Conservation (phyloP, 2,329 filamentous ascomycete genomes). For the Sclerotinia spermophila region DNA sequence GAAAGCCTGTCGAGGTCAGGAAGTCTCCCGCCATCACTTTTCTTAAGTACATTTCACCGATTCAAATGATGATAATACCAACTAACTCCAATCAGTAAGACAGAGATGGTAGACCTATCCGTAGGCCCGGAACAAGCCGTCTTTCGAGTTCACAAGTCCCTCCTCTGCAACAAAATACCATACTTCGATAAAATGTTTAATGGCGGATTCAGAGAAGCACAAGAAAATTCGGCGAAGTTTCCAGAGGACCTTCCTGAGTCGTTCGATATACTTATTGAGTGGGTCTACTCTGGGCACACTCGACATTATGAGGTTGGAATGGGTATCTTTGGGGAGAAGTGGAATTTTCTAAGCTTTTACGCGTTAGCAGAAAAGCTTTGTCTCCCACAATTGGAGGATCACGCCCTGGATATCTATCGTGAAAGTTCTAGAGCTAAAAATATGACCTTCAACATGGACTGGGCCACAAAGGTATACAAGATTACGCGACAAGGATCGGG, state of each 20-base stretch:
- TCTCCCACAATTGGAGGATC: background rate
- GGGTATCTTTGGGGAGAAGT: background rate
- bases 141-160: background rate
- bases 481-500: background rate
- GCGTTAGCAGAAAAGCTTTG: background rate
- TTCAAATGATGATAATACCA: too few relatives aligned
- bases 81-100: background rate
- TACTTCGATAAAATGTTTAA: constrained; percentile 22
- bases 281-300: background rate
- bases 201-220: constrained; percentile 7
- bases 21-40: background rate
- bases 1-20: background rate
- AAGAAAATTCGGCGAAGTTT: background rate
- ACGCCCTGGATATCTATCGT: background rate
- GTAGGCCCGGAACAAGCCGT: background rate
- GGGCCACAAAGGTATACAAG: background rate
- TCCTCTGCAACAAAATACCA: background rate
- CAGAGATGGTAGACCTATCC: background rate
- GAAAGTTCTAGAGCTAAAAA: background rate
- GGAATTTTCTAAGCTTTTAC: background rate
- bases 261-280: constrained; percentile 15
- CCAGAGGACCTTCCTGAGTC: constrained; percentile 11
- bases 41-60: background rate
- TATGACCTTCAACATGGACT: background rate
- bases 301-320: background rate